Base-by-base conservation (phyloP, 1,139 yeast species). In the Tardiomyces blankii region DNA sequence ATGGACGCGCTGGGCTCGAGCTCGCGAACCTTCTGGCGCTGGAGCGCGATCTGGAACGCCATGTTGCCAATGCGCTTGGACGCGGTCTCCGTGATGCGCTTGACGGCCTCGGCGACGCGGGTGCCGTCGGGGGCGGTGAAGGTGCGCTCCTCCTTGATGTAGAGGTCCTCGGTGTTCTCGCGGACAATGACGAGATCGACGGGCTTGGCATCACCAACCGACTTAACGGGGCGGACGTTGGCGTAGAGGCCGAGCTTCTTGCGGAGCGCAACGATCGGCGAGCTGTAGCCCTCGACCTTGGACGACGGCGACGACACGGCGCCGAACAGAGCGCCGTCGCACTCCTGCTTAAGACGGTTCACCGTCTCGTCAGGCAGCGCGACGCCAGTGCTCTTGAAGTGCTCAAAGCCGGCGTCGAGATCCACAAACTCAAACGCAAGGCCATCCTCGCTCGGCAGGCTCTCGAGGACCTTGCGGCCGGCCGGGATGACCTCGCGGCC, bases 401-500 rank as follows among this genome's bases (percentile, higher is more conserved):
- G 57, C 66, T 89, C 96, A 65, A 81, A 91, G 38, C 98, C 98
- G 51, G 98, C 99, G 50, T 85, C 82, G 59, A 91, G 76, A 60
- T 87, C 78, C 46, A 86, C 82, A 60, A 91, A 91, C 55, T 87
- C 86, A 61, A 91, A 91, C 46, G 78, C 73, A 55, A 91, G 75
- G 44, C 84, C 93, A 60, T 74, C 84, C 54, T 76, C 74, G 28
- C 80, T 65, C 44, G 95, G 93, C 49, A 91, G 75, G 51, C 80
- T 81, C 67, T 89, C 91, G 57, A 91, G 74, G 28, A 91, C 78
- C 51, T 85, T 83, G 60, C 77, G 76, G 59, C 97, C 97, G 43
- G 97, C 81, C 51, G 98, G 98, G 52, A 91, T 88, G 44, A 91
- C 98, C 68, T 91, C 98, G 61, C 86, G 80, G 47, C 98, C 98